Evolutionary conservation across 495 filamentous ascomycete genomes (phyloP).

Genomic region (Tuber calosporum): DNA sequence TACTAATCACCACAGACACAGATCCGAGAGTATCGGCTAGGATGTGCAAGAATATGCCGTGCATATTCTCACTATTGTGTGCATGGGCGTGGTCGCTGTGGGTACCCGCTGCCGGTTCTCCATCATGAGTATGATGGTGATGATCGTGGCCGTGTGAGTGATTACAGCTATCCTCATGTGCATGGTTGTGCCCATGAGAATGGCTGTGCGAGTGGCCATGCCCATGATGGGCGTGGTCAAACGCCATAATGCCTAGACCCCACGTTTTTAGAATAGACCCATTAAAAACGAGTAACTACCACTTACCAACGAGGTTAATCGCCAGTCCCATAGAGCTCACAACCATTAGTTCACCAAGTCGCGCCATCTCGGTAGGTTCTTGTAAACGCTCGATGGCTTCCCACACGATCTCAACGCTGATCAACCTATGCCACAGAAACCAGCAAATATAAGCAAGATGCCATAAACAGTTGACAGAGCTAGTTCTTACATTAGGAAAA

Average conservation of each 20-base stretch:
- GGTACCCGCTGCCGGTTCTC: constrained; percentile 18
- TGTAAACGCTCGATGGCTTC: constrained; percentile 83
- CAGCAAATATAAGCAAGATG: not conserved
- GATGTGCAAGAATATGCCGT: constrained; percentile 96
- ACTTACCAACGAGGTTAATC: constrained; percentile 90
- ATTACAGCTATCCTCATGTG: constrained; percentile 16
- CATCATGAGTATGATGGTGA: constrained; percentile 42
- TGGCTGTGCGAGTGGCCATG: constrained; percentile 17
- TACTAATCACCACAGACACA: constrained; percentile 88
- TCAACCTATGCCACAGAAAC: constrained; percentile 53
- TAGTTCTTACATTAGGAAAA: constrained; percentile 75
- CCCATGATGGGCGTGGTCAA: constrained; percentile 43
- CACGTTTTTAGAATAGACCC: not conserved
- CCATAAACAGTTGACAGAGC: not conserved
- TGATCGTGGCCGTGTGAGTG: constrained; percentile 33
- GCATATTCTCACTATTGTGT: constrained; percentile 96
- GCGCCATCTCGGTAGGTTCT: constrained; percentile 70
- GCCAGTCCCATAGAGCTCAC: constrained; percentile 77
- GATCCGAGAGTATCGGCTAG: constrained; percentile 91
- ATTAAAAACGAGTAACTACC: constrained; percentile 62
- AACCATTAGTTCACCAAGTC: constrained; percentile 75
- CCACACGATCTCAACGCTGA: constrained; percentile 93
- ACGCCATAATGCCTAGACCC: not conserved
- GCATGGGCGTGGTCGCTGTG: constrained; percentile 47
- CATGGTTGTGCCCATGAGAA: constrained; percentile 37